Conservation (phyloP, 108 stramenopile genomes). For the Nannochloropsis oceanica region DNA sequence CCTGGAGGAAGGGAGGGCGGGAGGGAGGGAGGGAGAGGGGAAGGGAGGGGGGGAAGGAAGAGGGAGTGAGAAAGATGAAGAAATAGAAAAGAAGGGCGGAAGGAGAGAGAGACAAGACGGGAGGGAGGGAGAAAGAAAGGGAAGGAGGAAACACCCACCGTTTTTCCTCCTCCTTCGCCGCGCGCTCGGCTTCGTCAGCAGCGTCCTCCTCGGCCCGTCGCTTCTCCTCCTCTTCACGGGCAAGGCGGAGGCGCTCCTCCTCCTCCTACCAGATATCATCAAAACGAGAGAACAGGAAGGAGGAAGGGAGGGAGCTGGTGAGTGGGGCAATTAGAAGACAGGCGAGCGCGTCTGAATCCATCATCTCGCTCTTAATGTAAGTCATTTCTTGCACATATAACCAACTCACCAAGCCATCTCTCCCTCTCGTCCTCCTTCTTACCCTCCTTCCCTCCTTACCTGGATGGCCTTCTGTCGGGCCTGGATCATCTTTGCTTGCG, state of each 20-base stretch:
- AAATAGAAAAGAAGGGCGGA: not conserved
- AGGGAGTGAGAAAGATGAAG: not conserved
- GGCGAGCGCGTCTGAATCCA: not conserved
- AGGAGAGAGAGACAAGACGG: not conserved
- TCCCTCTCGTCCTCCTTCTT: constrained; percentile 29
- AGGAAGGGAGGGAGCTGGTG: not conserved
- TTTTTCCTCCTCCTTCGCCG: constrained; percentile 32
- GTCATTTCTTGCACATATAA: not conserved
- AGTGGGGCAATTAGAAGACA: not conserved
- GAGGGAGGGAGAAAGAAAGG: not conserved
- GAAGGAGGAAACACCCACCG: not conserved
- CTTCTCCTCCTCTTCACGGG: constrained; percentile 38
- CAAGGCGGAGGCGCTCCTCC: constrained; percentile 25
- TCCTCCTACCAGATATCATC: not conserved
- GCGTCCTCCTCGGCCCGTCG: constrained; percentile 27
- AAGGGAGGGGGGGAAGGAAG: not conserved
- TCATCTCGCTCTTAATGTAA: too few species aligned
- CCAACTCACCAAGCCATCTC: constrained; percentile 4
- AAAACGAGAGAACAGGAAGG: not conserved
- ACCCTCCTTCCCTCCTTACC: not conserved
- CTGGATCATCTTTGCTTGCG: not conserved
- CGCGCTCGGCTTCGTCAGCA: constrained; percentile 14
- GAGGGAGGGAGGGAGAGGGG: not conserved
- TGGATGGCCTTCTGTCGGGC: not conserved
- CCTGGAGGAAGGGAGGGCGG: not conserved